Conservation (phyloP, 192 early-diverging fungal species). For the Dissophora globulifera region DNA sequence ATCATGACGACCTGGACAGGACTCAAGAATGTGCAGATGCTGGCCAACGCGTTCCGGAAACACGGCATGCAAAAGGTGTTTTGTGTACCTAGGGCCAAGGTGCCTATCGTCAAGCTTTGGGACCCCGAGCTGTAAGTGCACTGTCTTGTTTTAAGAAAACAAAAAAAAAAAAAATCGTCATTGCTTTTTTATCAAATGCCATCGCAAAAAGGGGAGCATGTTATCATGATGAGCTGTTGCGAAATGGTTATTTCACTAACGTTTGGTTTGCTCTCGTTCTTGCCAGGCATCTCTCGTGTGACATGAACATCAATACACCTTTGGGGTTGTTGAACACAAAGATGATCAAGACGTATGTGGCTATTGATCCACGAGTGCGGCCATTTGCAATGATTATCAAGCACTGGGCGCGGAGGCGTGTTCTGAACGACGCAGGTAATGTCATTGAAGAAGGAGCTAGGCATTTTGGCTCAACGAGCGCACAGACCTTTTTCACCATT, state of each 20-base stretch:
- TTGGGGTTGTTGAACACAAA: conserved; percentile 89
- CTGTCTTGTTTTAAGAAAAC: too few species aligned
- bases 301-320: conserved; percentile 95
- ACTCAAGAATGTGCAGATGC: conserved; percentile 75
- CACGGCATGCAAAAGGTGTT: conserved; percentile 84
- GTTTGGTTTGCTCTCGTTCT: neutral
- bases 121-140: conserved; percentile 83
- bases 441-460: too few species aligned
- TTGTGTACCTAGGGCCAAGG: conserved; percentile 86
- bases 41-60: conserved; percentile 80
- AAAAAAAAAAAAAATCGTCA: too few species aligned
- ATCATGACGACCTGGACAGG: conserved; percentile 87
- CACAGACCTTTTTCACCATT: too few species aligned
- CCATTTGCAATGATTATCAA: conserved; percentile 95
- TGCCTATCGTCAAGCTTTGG: conserved; percentile 93
- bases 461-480: too few species aligned
- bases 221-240: neutral
- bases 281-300: conserved; percentile 78
- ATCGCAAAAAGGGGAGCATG: neutral
- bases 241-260: neutral
- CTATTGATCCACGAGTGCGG: conserved; percentile 86
- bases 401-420: conserved; percentile 88
- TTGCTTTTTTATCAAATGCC: too few species aligned
- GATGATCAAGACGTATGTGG: conserved; percentile 91
- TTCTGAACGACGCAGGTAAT: conserved; percentile 88